Conservation (phyloP, 495 filamentous ascomycete species). For the Immersiella caudata region DNA sequence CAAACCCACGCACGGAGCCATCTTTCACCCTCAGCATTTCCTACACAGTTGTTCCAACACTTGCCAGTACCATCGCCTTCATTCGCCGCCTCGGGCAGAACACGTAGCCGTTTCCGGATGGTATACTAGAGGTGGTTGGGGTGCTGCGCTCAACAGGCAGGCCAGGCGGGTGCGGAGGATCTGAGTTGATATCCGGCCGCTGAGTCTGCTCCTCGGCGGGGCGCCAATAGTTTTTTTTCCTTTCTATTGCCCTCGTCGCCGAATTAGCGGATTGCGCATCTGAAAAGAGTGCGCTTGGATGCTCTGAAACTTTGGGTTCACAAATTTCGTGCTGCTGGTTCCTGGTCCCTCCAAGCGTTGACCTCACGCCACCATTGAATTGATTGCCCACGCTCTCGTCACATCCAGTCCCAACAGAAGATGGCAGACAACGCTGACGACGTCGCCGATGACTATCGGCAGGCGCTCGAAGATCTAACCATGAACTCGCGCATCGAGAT, state of each 20-base stretch:
- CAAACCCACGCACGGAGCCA: background rate
- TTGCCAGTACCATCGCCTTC: background rate
- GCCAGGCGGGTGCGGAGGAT: background rate
- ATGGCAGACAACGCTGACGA: conserved; percentile 83
- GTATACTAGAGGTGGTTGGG: conserved; percentile 13
- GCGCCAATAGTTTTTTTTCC: conserved; percentile 14
- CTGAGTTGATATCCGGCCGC: background rate
- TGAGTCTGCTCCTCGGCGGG: conserved; percentile 1
- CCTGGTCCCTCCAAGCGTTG: background rate
- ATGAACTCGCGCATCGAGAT: conserved; percentile 91
- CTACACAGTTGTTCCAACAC: background rate
- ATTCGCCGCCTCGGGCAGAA: background rate
- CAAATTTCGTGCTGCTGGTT: background rate
- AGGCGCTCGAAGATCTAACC: conserved; percentile 87
- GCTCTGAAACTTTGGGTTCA: background rate
- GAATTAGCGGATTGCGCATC: conserved; percentile 11
- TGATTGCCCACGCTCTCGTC: background rate
- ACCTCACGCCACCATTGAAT: background rate
- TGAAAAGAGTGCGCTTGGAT: conserved; percentile 8
- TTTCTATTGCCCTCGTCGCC: conserved; percentile 11
- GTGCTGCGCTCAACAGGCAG: conserved; percentile 6
- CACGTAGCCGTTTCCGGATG: conserved; percentile 6
- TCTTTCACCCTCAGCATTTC: background rate
- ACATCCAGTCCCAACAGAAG: background rate
- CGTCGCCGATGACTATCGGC: conserved; percentile 92